Conservation (phyloP, 306 rosid species). For the Bauhinia variegata region DNA sequence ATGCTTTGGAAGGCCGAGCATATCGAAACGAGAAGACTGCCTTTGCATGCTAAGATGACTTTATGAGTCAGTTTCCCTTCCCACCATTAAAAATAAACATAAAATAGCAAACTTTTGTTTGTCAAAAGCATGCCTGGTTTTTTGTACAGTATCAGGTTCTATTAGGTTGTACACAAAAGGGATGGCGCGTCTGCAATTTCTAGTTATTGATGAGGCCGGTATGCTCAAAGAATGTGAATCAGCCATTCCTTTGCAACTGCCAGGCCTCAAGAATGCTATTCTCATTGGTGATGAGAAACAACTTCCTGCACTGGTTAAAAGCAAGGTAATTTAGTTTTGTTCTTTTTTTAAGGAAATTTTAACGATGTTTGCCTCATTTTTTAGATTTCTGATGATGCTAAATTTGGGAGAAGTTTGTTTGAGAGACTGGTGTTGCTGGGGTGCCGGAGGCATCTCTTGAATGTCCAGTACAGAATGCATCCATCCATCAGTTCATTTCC, state of each 20-base stretch:
- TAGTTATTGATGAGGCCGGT: slow-evolving; percentile 66
- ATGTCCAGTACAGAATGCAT: slow-evolving; percentile 56
- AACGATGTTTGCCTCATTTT: not conserved
- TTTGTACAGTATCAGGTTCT: slow-evolving; percentile 54
- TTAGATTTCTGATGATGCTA: slow-evolving; percentile 43
- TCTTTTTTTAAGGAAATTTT: not conserved
- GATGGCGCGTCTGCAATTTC: slow-evolving; percentile 26
- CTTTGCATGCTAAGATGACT: slow-evolving; percentile 17
- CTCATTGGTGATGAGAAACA: slow-evolving; percentile 66
- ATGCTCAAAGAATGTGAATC: slow-evolving; percentile 68
- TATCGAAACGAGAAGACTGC: not conserved
- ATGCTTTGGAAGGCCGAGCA: slow-evolving; percentile 15
- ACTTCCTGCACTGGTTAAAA: slow-evolving; percentile 62
- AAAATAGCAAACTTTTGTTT: slow-evolving; percentile 26
- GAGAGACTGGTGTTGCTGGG: slow-evolving; percentile 48
- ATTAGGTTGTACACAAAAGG: slow-evolving; percentile 28
- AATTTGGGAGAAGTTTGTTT: slow-evolving; percentile 56
- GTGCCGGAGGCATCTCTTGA: slow-evolving; percentile 37
- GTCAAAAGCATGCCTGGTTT: slow-evolving; percentile 41
- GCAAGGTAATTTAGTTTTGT: slow-evolving; percentile 52
- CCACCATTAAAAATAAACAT: not conserved
- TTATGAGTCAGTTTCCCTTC: slow-evolving; percentile 21
- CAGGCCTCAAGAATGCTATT: slow-evolving; percentile 43
- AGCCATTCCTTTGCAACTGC: slow-evolving; percentile 55
- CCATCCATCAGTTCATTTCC: slow-evolving; percentile 55